These are phyloP conservation scores for Pichia sp. DNA, from an alignment of 1,139 yeast species.

Conservation along the genomic window DNA sequence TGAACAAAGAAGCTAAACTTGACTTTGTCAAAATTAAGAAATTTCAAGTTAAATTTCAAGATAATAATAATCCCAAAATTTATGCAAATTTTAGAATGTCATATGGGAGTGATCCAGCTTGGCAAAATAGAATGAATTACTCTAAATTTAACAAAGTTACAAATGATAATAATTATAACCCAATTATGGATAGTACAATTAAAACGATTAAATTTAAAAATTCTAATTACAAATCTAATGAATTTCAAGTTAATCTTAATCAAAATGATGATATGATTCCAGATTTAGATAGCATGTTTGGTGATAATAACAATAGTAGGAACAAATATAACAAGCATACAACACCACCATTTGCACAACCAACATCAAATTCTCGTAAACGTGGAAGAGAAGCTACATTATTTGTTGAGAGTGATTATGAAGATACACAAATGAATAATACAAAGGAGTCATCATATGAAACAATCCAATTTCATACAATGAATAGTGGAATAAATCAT, in stretches of 20 bases:
- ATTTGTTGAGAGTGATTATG: constrained; percentile 16
- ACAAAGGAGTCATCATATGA: neutral
- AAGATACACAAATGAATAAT: constrained; percentile 4
- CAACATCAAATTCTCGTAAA: neutral
- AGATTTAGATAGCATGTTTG: constrained; percentile 17
- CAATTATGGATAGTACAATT: constrained; percentile 26
- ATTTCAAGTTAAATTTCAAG: constrained; percentile 12
- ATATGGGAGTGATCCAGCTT: constrained; percentile 16
- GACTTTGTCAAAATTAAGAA: constrained; percentile 19
- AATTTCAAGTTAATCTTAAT: constrained; percentile 10
- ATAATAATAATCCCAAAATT: constrained; percentile 5
- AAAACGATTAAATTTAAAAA: constrained; percentile 22
- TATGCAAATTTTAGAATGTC: constrained; percentile 8
- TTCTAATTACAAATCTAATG: constrained; percentile 21
- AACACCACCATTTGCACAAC: too few species aligned
- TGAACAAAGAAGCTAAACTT: neutral
- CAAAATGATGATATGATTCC: constrained; percentile 15
- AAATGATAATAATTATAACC: constrained; percentile 15
- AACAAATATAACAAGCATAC: too few species aligned
- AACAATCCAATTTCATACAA: neutral
- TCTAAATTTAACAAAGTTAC: constrained; percentile 23
- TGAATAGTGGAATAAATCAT: neutral
- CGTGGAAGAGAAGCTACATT: constrained; percentile 9
- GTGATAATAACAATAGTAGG: neutral
- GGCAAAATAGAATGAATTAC: constrained; percentile 24